A percentile compares a stretch with the other conserved stretches of the same genome.
phyloP scores from a whole-genome alignment of 1,284 basidiomycete species.

The Fomes fomentarius region DNA sequence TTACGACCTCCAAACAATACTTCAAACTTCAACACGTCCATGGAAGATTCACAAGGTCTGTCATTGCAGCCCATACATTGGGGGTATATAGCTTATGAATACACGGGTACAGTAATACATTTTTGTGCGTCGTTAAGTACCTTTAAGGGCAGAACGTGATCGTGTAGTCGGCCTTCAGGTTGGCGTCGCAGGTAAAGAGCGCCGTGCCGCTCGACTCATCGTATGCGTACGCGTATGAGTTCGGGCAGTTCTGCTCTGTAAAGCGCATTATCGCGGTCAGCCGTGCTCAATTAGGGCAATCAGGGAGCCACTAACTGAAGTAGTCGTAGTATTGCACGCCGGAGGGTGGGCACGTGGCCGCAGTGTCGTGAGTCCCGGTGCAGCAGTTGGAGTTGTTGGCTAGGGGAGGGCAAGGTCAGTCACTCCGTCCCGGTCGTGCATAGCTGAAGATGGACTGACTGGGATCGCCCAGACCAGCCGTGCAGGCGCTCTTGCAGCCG shows the following conservation, averaged over 20 bases:
- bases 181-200: conserved; percentile 45
- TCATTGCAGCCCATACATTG: too few species aligned
- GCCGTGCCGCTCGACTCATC: conserved; percentile 50
- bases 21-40: too few species aligned
- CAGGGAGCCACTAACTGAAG: conserved; percentile 41
- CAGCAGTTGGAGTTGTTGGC: conserved; percentile 45
- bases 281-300: not conserved
- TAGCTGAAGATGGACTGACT: conserved; percentile 22
- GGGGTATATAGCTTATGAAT: too few species aligned
- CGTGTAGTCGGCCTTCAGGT: conserved; percentile 44
- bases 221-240: conserved; percentile 52
- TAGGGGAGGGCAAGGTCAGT: not conserved
- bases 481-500: conserved; percentile 48
- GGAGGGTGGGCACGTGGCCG: conserved; percentile 42
- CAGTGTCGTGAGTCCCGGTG: conserved; percentile 42
- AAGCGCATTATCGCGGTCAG: not conserved
- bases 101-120: too few species aligned
- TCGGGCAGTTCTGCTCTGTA: conserved; percentile 46
- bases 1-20: too few species aligned
- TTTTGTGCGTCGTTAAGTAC: too few species aligned
- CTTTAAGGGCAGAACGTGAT: conserved; percentile 52
- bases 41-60: too few species aligned
- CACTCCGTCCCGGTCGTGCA: too few species aligned
- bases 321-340: conserved; percentile 46
- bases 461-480: conserved; percentile 40